A percentile compares a stretch with the other conserved stretches of the same genome.
phyloP scores from a whole-genome alignment of 139 green algal genomes.

The Coelastrella sp. region DNA sequence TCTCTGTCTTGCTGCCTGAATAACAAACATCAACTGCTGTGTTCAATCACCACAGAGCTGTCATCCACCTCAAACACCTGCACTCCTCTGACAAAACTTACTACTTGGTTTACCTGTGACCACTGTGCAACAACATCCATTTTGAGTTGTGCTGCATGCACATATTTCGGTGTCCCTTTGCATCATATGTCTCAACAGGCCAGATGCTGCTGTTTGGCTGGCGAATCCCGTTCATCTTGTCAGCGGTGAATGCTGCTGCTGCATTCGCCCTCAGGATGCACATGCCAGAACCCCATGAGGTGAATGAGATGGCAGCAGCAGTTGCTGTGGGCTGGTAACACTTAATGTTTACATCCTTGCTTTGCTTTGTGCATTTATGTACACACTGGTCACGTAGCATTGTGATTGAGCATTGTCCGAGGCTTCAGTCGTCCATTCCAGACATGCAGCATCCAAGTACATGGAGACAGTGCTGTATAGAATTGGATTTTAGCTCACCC shows the following conservation, averaged over 20 bases:
- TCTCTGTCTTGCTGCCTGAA: background rate
- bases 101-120: background rate
- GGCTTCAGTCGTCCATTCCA: no score
- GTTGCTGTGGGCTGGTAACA: no score
- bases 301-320: background rate
- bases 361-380: no score
- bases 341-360: no score
- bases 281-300: constrained; percentile 52
- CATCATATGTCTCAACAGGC: background rate
- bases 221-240: constrained; percentile 50
- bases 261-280: constrained; percentile 30
- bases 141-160: background rate
- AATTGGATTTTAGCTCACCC: background rate
- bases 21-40: background rate
- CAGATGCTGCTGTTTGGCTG: constrained; percentile 49
- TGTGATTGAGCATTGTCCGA: no score
- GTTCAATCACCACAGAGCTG: background rate
- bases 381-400: no score
- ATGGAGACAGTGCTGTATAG: no score
- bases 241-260: constrained; percentile 18
- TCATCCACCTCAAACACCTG: no score
- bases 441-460: no score
- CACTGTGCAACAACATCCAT: background rate
- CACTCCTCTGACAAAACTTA: no score
- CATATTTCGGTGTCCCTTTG: background rate